These are phyloP conservation scores for Apophysomyces variabilis DNA, from an alignment of 371 early-diverging fungal genomes.

Conservation along the genomic window DNA sequence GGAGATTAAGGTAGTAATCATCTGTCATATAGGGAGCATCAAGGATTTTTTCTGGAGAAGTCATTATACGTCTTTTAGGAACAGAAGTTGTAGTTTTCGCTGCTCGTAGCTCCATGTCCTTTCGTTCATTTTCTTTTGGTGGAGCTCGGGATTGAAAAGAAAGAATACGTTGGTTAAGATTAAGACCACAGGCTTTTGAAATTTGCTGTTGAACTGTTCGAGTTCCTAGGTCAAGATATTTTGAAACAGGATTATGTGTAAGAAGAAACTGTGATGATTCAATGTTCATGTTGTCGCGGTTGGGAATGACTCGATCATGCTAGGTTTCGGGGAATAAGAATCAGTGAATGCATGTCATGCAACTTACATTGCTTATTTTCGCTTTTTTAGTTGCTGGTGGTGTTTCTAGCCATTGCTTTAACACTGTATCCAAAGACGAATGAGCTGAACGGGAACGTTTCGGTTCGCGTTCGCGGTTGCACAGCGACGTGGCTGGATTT, in stretches of 20 bases:
- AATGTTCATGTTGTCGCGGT: conserved; percentile 63
- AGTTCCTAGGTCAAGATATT: conserved; percentile 49
- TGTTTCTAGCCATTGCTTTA: conserved; percentile 36
- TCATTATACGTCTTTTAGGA: conserved; percentile 70
- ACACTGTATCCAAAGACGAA: conserved; percentile 31
- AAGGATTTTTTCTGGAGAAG: conserved; percentile 75
- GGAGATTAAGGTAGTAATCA: conserved; percentile 97
- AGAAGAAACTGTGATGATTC: conserved; percentile 69
- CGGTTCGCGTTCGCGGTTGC: conserved; percentile 10
- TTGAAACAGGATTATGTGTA: conserved; percentile 34
- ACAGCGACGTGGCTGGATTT: conserved; percentile 1
- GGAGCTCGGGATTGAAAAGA: conserved; percentile 77
- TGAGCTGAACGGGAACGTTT: conserved; percentile 36
- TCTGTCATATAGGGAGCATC: conserved; percentile 94
- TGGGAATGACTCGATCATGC: conserved; percentile 82
- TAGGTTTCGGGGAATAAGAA: conserved; percentile 26
- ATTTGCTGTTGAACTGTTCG: conserved; percentile 75
- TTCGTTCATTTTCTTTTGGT: conserved; percentile 48
- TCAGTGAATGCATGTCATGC: background rate
- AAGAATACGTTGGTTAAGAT: conserved; percentile 72
- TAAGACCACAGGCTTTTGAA: conserved; percentile 80
- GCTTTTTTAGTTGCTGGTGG: conserved; percentile 20
- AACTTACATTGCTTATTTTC: conserved; percentile 9
- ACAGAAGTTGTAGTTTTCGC: conserved; percentile 24
- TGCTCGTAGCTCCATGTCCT: conserved; percentile 17